Evolutionary conservation across 169 alveolate genomes (phyloP), one percentile per base, ranked within the genome.

Genomic region (Plasmodium inui): DNA sequence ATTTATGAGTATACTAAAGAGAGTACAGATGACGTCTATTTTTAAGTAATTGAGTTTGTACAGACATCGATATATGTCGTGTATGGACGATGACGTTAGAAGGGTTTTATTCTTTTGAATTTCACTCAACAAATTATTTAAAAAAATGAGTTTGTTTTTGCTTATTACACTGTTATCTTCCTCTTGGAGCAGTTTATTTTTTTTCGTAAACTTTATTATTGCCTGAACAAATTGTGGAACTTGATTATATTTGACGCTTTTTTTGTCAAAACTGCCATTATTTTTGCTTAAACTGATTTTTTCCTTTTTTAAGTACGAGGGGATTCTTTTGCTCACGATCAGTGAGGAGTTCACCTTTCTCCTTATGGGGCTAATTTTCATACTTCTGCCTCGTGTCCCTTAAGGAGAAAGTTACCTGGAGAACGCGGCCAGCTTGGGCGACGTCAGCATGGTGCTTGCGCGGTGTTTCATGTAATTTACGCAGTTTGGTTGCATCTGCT

Each of bases 261-360:
- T 85, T 37, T 85, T 85, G 53, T 82, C 72, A 57, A 82, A 82
- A 19, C 10, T 55, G 80, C 39, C 71, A 26, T 57, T 30, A 74
- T 39, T 85, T 85, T 78, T 85, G 37, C 71, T 46, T 85, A 85
- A 76, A 30, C 19, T 85, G 14, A 85, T 85, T 53, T 85, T 85
- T 22, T 85, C 93, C 26, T 85, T 85, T 85, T 70, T 85, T 34
- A 85, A 53, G 19, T 44, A 85, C 37, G 93, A 85, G 8, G 93
- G 93, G 61, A 85, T 53, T 85, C 93, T 46, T 85, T 85, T 85
- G 26, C 93, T 46, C 34, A 85, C 93, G 28, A 85, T 55, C 61
- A 85, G 70, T 85, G 67, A 37, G 17, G 86, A 74, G 85, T 85
- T 83, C 79, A 55, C 86, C 39, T 85, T 85, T 78, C 44, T 85